Conservation (phyloP, 148 eudicot species). For the Chenopodium quinoa region DNA sequence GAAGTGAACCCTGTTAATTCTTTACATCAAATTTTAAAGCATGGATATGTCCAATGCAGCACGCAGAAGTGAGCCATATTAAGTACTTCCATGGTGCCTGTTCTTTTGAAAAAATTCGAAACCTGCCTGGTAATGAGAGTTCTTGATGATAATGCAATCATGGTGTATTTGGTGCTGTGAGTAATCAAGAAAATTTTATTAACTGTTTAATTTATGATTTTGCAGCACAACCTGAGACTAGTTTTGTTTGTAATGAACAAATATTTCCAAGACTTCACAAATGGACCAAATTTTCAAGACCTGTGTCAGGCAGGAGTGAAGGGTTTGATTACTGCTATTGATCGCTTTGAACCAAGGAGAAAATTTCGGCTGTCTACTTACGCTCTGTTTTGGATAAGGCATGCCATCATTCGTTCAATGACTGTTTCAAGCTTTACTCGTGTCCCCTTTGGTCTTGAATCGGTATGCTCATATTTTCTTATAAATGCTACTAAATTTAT, state of each 20-base stretch:
- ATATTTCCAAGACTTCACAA: slow-evolving; percentile 78
- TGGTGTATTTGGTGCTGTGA: background rate
- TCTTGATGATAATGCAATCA: background rate
- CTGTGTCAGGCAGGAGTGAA: slow-evolving; percentile 94
- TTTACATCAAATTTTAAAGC: background rate
- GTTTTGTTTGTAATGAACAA: slow-evolving; percentile 82
- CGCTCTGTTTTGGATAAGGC: slow-evolving; percentile 86
- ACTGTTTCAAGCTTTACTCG: slow-evolving; percentile 84
- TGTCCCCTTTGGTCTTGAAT: slow-evolving; percentile 92
- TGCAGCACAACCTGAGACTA: slow-evolving; percentile 96
- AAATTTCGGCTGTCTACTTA: slow-evolving; percentile 75
- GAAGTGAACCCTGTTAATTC: background rate
- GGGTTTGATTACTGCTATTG: slow-evolving; percentile 86
- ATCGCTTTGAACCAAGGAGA: slow-evolving; percentile 88
- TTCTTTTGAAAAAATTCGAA: background rate
- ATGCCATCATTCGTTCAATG: slow-evolving; percentile 83
- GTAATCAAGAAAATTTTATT: background rate
- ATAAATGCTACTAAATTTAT: background rate
- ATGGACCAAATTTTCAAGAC: slow-evolving; percentile 77
- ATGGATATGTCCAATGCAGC: background rate
- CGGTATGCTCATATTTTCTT: slow-evolving; percentile 46
- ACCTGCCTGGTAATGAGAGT: background rate
- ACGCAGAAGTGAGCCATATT: background rate
- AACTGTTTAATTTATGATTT: background rate
- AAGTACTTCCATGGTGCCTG: background rate